A percentile compares a stretch with the other conserved stretches of the same genome.
These are phyloP conservation scores for Labyrinthula sp. DNA, from an alignment of 352 stramenopile species.

Conservation along the genomic window DNA sequence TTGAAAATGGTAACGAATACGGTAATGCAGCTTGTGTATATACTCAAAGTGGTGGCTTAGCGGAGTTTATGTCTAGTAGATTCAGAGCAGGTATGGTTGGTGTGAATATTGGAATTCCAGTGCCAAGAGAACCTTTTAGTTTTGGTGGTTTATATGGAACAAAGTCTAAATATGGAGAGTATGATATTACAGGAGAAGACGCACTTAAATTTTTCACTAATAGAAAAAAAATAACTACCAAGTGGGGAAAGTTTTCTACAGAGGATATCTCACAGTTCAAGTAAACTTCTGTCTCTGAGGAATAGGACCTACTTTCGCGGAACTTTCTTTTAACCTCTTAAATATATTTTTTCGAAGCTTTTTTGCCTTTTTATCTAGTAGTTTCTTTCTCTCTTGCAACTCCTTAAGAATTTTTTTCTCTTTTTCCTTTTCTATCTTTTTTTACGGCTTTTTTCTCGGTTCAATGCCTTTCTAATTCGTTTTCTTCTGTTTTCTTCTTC, in stretches of 20 bases:
- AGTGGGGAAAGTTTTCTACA: conserved; percentile 46
- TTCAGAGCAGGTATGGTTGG: conserved; percentile 78
- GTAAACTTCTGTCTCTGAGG: too few relatives aligned
- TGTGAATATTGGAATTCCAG: conserved; percentile 83
- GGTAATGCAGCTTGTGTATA: conserved; percentile 90
- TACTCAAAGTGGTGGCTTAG: conserved; percentile 67
- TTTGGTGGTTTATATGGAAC: conserved; percentile 90
- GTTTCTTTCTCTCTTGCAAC: too few relatives aligned
- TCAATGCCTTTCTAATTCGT: too few relatives aligned
- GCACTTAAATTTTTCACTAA: conserved; percentile 91
- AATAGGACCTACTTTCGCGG: too few relatives aligned
- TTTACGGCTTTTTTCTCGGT: too few relatives aligned
- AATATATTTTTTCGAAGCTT: too few relatives aligned
- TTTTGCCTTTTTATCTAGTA: too few relatives aligned
- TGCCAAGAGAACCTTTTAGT: conserved; percentile 76
- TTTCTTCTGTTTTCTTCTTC: too few relatives aligned
- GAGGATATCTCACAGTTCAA: conserved; percentile 26
- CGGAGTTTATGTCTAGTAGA: conserved; percentile 71
- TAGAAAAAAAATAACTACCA: conserved; percentile 83
- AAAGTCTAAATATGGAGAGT: conserved; percentile 84
- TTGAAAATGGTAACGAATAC: conserved; percentile 86
- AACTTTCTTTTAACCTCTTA: too few relatives aligned
- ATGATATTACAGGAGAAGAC: conserved; percentile 90
- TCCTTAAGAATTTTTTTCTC: too few relatives aligned
- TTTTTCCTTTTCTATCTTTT: too few relatives aligned